Evolutionary conservation across 2,329 filamentous ascomycete genomes (phyloP), one percentile per base, ranked within the genome.

Genomic region (Fusarium foetens): DNA sequence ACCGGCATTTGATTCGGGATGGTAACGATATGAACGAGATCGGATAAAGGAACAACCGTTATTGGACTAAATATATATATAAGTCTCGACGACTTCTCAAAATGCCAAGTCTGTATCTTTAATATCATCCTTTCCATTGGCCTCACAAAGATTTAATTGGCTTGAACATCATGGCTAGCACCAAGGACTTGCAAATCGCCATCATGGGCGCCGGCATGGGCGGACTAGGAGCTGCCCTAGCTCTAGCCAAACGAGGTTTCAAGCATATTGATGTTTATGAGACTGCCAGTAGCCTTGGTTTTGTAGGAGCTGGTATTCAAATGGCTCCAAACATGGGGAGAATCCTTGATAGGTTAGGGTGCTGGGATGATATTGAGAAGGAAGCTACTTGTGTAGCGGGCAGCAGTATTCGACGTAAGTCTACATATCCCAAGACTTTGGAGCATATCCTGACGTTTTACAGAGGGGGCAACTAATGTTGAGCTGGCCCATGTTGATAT

Each of bases 241-340:
- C 78, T 11, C 76, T 85, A 31, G 75, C 77, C 25, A 78, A 77
- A 46, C 74, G 71, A 36, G 77, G 78, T 21, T 71, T 78, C 62
- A 71, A 67, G 41, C 63, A 79, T 2, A 66, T 77, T 23, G 68
- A 79, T 33, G 72, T 80, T 8, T 73, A 78, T 36, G 78, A 80
- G n/a, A 64, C 70, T 7, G 75, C 70, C 13, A 66, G 73, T 23
- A 67, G 60, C 16, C 72, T 80, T 19, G 66, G 71, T 0, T 78
- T 79, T 10, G 93, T 95, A 2, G 94, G 94, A 29, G 94, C 94
- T 3, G 94, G 94, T 9, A 95, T 96, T 72, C 94, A 97, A 79
- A 86, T 95, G 64, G 92, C 93, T 1, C 93, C 93, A 0, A 97
- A 96, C 73, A 92, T 95, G 87, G 90, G 91, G 7, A 88, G 92